Percentiles rank a stretch among this genome's conserved stretches.
These are phyloP conservation scores for Colletotrichum lindemuthianum DNA, from an alignment of 2,329 filamentous ascomycete genomes.

Conservation along the genomic window DNA sequence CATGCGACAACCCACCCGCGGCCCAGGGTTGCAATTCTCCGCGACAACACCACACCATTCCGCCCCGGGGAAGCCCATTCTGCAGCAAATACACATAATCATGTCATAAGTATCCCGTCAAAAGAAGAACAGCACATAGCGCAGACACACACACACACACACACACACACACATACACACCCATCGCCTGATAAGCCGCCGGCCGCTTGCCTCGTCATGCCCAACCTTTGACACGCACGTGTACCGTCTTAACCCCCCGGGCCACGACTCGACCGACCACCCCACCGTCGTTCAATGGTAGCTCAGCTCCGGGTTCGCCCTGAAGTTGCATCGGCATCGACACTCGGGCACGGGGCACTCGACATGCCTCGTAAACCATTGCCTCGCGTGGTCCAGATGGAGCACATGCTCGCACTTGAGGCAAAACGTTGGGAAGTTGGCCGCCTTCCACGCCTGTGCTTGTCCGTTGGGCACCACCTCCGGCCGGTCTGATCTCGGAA, in stretches of 20 bases:
- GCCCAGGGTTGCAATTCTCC: constrained; percentile 32
- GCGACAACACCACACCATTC: constrained; percentile 16
- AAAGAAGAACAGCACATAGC: constrained; percentile 6
- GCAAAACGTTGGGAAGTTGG: constrained; percentile 75
- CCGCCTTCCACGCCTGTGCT: constrained; percentile 56
- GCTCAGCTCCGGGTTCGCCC: constrained; percentile 67
- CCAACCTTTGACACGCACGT: background rate
- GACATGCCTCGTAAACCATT: constrained; percentile 72
- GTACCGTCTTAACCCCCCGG: background rate
- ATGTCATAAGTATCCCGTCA: constrained; percentile 28
- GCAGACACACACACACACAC: background rate
- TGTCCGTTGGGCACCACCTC: constrained; percentile 57
- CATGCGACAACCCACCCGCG: background rate
- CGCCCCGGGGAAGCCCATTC: constrained; percentile 16
- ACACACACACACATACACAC: too few species aligned
- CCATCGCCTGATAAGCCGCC: constrained; percentile 12
- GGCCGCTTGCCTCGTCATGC: constrained; percentile 5
- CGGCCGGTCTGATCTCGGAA: constrained; percentile 68
- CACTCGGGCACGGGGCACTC: constrained; percentile 77
- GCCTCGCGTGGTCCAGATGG: constrained; percentile 73
- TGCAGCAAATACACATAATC: constrained; percentile 27
- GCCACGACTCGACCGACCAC: background rate
- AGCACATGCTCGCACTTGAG: constrained; percentile 74
- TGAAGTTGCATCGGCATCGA: constrained; percentile 71
- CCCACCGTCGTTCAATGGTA: constrained; percentile 50